Evolutionary conservation across 192 early-diverging fungal genomes (phyloP).

Genomic region (Backusella sp.): DNA sequence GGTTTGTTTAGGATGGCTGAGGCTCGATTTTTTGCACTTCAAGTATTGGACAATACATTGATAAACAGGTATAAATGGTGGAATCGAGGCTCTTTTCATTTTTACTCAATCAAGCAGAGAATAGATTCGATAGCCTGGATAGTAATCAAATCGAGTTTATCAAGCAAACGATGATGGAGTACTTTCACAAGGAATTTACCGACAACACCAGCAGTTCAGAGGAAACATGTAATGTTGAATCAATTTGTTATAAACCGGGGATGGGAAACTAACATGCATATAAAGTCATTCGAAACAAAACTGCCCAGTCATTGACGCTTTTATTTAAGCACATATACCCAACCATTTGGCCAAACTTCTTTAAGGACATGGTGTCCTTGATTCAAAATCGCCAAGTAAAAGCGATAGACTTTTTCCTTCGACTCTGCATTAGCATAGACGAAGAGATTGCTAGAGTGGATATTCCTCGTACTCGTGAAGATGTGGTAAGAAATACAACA

Average conservation of each 20-base stretch:
- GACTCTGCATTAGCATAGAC: constrained; percentile 77
- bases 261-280: not conserved
- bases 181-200: constrained; percentile 55
- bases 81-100: not conserved
- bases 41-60: constrained; percentile 75
- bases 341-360: constrained; percentile 82
- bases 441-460: constrained; percentile 82
- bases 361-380: constrained; percentile 78
- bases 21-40: constrained; percentile 80
- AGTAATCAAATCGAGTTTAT: constrained; percentile 46
- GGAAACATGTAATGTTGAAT: constrained; percentile 44
- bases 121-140: constrained; percentile 49
- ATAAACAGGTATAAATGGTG: constrained; percentile 48
- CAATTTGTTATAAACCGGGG: not conserved
- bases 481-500: constrained; percentile 69
- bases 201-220: constrained; percentile 39
- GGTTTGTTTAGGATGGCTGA: constrained; percentile 56
- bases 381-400: constrained; percentile 50
- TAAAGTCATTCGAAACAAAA: constrained; percentile 75
- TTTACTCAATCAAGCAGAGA: not conserved
- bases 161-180: constrained; percentile 57
- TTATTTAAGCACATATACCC: constrained; percentile 80
- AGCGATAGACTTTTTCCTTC: constrained; percentile 73
- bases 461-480: constrained; percentile 63
- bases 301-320: constrained; percentile 78